phyloP scores from a whole-genome alignment of 495 filamentous ascomycete species.

The Cryomyces antarcticus region DNA sequence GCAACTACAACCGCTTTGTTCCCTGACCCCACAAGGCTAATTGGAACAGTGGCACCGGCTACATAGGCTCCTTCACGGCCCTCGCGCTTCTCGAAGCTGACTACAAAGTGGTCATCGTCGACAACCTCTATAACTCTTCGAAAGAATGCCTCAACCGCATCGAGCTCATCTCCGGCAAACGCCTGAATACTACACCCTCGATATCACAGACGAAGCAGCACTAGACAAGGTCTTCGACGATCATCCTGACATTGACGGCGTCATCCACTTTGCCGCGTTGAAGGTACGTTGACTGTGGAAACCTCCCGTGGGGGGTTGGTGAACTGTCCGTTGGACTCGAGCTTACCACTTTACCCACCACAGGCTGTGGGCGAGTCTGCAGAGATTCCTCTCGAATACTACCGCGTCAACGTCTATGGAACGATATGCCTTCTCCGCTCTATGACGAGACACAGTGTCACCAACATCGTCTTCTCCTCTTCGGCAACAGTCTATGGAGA shows the following conservation, averaged over 20 bases:
- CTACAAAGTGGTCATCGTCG: slow-evolving; percentile 89
- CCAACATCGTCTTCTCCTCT: slow-evolving; percentile 94
- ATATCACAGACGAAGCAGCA: slow-evolving; percentile 65
- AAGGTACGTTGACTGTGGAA: slow-evolving; percentile 39
- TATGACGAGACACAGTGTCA: slow-evolving; percentile 76
- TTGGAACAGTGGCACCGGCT: slow-evolving; percentile 66
- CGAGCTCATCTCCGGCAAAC: slow-evolving; percentile 78
- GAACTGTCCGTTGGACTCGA: too few relatives aligned
- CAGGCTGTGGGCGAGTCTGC: slow-evolving; percentile 91
- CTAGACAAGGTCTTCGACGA: slow-evolving; percentile 77
- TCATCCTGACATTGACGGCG: slow-evolving; percentile 86
- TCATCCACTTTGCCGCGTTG: slow-evolving; percentile 94
- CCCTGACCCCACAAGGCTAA: too few relatives aligned
- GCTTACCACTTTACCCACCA: too few relatives aligned
- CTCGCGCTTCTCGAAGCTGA: slow-evolving; percentile 80
- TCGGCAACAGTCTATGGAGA: slow-evolving; percentile 92
- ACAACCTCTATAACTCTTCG: slow-evolving; percentile 92
- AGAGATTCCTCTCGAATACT: slow-evolving; percentile 94
- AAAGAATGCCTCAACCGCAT: slow-evolving; percentile 77
- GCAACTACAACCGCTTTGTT: too few relatives aligned
- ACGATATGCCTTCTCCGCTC: slow-evolving; percentile 69
- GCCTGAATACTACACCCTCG: slow-evolving; percentile 63
- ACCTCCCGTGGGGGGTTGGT: background rate
- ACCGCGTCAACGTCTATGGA: slow-evolving; percentile 87
- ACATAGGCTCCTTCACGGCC: slow-evolving; percentile 94